phyloP scores from a whole-genome alignment of 345 rosid species.

The Brassica rapa region DNA sequence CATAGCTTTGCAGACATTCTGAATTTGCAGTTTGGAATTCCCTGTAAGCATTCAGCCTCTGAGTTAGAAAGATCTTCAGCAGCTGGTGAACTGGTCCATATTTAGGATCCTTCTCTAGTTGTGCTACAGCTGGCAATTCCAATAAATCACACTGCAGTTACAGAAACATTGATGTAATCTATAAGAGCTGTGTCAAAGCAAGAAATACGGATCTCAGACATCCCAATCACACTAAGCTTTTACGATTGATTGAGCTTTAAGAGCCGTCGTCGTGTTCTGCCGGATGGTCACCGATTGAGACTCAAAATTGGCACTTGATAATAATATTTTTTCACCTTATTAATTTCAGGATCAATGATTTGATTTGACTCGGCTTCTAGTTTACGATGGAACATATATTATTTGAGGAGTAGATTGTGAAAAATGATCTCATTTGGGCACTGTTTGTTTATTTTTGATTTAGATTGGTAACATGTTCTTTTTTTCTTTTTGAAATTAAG shows the following conservation, averaged over 20 bases:
- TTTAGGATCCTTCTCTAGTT: constrained; percentile 79
- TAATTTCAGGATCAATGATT: background rate
- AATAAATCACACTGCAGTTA: constrained; percentile 77
- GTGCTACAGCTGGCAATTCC: constrained; percentile 86
- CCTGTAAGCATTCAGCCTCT: constrained; percentile 71
- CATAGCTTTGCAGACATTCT: constrained; percentile 64
- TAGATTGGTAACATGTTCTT: background rate
- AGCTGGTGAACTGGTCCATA: constrained; percentile 72
- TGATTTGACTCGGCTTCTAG: background rate
- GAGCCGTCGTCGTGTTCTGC: background rate
- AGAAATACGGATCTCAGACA: background rate
- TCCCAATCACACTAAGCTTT: background rate
- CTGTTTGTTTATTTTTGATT: background rate
- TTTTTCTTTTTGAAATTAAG: background rate
- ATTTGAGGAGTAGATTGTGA: background rate
- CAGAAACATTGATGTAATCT: too few relatives aligned
- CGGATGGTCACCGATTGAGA: background rate
- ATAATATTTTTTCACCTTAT: background rate
- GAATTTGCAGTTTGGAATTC: constrained; percentile 82
- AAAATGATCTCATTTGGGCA: background rate
- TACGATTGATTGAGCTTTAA: background rate
- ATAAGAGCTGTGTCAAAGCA: too few relatives aligned
- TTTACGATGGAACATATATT: background rate
- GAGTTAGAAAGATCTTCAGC: constrained; percentile 77
- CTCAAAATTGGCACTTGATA: background rate